A percentile compares a stretch with the other conserved stretches of the same genome.
Evolutionary conservation across 352 stramenopile genomes (phyloP).

Genomic region (Phytophthora ramorum): DNA sequence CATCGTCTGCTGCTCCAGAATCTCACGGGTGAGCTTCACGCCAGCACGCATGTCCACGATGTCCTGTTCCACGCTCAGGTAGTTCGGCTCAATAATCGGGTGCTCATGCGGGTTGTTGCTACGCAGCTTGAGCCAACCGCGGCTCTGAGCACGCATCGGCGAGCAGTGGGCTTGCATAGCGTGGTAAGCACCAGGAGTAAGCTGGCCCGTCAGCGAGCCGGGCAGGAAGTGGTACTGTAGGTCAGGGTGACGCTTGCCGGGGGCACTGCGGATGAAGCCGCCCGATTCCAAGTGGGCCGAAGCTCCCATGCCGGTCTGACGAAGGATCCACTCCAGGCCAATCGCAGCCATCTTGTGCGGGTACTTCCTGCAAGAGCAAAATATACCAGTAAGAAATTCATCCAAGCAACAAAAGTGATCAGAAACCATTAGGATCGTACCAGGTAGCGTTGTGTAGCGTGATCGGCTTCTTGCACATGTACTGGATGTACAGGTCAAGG

Average conservation of each 20-base stretch:
- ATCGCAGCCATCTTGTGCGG: constrained; percentile 90
- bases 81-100: constrained; percentile 90
- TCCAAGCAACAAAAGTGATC: constrained; percentile 4
- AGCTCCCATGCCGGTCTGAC: constrained; percentile 72
- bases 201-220: constrained; percentile 60
- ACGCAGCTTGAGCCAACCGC: constrained; percentile 82
- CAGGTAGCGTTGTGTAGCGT: constrained; percentile 91
- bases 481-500: constrained; percentile 91
- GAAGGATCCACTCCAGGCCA: constrained; percentile 84
- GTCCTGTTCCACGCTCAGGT: constrained; percentile 85
- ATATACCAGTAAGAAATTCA: neutral
- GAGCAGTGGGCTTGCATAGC: constrained; percentile 91
- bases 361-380: constrained; percentile 57
- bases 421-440: constrained; percentile 19
- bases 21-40: constrained; percentile 85
- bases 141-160: constrained; percentile 88
- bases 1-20: constrained; percentile 89
- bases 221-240: constrained; percentile 93
- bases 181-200: constrained; percentile 52
- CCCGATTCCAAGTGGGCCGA: constrained; percentile 87
- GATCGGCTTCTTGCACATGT: constrained; percentile 89
- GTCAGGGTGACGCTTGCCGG: constrained; percentile 86
- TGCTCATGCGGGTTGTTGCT: constrained; percentile 78
- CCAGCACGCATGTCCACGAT: constrained; percentile 78
- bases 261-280: constrained; percentile 69